Evolutionary conservation across 2,329 filamentous ascomycete genomes (phyloP), one percentile per base, ranked within the genome.

Genomic region (Botrytis squamosa): DNA sequence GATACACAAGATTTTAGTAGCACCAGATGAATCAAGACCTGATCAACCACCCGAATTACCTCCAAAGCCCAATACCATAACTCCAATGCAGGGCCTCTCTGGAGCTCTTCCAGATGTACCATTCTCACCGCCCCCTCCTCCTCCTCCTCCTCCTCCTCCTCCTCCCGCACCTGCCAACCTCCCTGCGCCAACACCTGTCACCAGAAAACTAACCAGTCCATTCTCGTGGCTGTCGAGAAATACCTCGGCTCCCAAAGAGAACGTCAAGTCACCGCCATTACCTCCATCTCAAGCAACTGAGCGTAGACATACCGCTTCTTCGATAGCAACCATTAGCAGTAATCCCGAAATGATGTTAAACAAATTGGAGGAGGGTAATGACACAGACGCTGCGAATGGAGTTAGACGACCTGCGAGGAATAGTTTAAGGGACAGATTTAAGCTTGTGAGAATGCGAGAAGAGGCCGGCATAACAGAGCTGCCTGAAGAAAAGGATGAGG

Each of bases 171-270:
- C 73, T 29, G 70, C 74, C 12, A 74, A 55, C n/a, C 77, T 77
- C 65, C 75, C 80, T 63, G 74, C 77, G 33, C 77, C 78, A 36
- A 73, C 79, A 36, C 76, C 76, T 49, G 76, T 80, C 20, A 77
- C 87, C 74, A 87, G 94, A 80, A 97, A 96, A 82, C 88, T 97
- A 72, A 95, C 93, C 14, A 93, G 93, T 77, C 93, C 92, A n/a
- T 97, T 97, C 79, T 89, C 93, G 57, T 95, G 93, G 91, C 87
- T 97, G 57, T 93, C 93, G 46, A 86, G 93, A 77, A 91, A 87
- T 81, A 88, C 89, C 18, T 86, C 87, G 52, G 88, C 87, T 80
- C 85, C 86, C 6, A 87, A 87, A 76, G 86, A 89, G 14, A 79
- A 81, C 33, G 81, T 85, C 60, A 86, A 88, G 70, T 87, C 90